Base-by-base conservation (phyloP, 2,329 filamentous ascomycete species). In the Elsinoe arachidis region DNA sequence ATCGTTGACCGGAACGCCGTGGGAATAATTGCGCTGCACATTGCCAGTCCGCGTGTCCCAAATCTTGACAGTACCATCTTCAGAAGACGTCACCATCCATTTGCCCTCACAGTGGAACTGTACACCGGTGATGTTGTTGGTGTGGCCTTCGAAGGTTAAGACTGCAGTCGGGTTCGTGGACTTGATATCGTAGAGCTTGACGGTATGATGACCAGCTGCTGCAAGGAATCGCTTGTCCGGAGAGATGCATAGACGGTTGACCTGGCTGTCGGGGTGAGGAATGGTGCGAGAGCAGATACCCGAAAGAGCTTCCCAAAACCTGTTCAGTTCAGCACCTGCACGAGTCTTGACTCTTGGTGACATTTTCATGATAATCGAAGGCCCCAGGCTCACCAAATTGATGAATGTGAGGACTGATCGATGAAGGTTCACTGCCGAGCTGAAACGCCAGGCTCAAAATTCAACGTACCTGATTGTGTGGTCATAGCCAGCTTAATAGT, bases 71-170 rank as follows among this genome's bases (percentile, higher is more conserved):
- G 90, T 95, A 66, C 91, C 89, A 69, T 99, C 93, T 73, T 99
- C 93, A 47, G 89, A 95, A 72, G 88, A 95, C 9, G 93, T 99
- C 15, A 97, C 93, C 88, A 99, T 96, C 93, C 93, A 99, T 75
- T 99, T 99, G 10, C 92, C 91, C 73, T 99, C 93, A 71, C 92
- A 97, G 72, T 99, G 93, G 70, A 99, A 99, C 10, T 91, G 91
- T 47, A 99, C 88, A 43, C 93, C 93, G 0, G 93, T 99, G 69
- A 99, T 86, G 68, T 99, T 99, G 63, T 86, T 90, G 11, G 89
- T 93, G 74, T 99, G 93, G 41, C 93, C 93, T 70, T 97, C 92
- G 67, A 99, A 97, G 17, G 87, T 91, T 67, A 97, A 83, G 21
- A 97, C 80, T 1, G 93, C 87, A 63, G 92, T 93, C 1, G 93